Conservation (phyloP, 495 filamentous ascomycete species). For the Xanthoparmelia taractica region DNA sequence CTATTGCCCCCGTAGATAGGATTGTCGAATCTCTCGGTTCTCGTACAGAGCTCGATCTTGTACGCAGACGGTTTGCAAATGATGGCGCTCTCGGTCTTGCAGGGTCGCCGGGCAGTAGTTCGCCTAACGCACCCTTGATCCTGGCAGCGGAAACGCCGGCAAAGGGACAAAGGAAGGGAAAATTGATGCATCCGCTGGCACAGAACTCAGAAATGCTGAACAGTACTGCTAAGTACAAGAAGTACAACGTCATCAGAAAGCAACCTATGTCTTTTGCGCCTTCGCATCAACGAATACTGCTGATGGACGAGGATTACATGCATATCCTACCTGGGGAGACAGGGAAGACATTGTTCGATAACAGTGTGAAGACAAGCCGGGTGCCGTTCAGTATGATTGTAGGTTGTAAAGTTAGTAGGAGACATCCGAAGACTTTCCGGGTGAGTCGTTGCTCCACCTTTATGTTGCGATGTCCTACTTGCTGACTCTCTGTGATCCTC, state of each 20-base stretch:
- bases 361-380: conserved; percentile 66
- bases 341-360: conserved; percentile 45
- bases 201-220: conserved; percentile 68
- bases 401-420: conserved; percentile 83
- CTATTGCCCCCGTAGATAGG: conserved; percentile 75
- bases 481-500: neutral
- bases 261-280: conserved; percentile 90
- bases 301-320: conserved; percentile 91
- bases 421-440: conserved; percentile 88
- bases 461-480: neutral
- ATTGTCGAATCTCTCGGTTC: conserved; percentile 84
- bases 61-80: conserved; percentile 74
- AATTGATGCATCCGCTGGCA: conserved; percentile 65
- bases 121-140: conserved; percentile 68
- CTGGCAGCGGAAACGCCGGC: conserved; percentile 39
- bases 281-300: conserved; percentile 71
- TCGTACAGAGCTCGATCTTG: conserved; percentile 76
- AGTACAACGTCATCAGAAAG: conserved; percentile 86
- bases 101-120: conserved; percentile 72
- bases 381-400: conserved; percentile 90
- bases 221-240: conserved; percentile 61
- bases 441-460: conserved; percentile 33
- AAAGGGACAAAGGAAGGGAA: conserved; percentile 18
- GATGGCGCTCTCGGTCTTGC: conserved; percentile 67
- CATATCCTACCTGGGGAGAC: conserved; percentile 79